Evolutionary conservation across 257 asterid species (phyloP).

Genomic region (Solanum lycopersicoides): DNA sequence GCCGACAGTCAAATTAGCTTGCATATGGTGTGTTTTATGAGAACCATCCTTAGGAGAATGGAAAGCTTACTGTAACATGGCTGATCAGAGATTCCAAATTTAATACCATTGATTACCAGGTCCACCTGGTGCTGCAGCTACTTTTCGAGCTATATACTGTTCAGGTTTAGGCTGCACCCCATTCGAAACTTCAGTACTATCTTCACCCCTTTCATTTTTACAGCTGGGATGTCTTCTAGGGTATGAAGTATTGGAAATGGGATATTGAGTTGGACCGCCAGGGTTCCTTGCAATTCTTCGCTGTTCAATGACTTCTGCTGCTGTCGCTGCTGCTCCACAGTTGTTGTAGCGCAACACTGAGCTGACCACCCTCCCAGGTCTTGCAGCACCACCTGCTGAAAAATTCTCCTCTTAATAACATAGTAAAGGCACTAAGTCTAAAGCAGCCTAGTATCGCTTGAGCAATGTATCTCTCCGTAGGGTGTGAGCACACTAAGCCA

Average conservation of each 20-base stretch:
- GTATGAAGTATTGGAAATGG: slow-evolving; percentile 40
- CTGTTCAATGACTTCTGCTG: slow-evolving; percentile 48
- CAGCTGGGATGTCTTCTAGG: slow-evolving; percentile 34
- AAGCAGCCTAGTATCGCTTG: not conserved
- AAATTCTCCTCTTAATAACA: slow-evolving; percentile 1
- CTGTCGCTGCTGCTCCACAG: slow-evolving; percentile 43
- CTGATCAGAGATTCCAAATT: not conserved
- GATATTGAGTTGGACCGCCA: slow-evolving; percentile 45
- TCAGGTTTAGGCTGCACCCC: slow-evolving; percentile 30
- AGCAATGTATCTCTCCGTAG: not conserved
- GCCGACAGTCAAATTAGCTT: not conserved
- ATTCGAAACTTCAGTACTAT: slow-evolving; percentile 18
- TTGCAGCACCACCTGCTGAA: slow-evolving; percentile 54
- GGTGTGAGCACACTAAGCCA: not conserved
- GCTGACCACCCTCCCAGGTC: slow-evolving; percentile 73
- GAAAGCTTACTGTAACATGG: not conserved
- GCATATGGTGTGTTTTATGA: not conserved
- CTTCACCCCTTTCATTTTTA: slow-evolving; percentile 35
- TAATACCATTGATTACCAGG: slow-evolving; percentile 35
- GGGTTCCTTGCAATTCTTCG: slow-evolving; percentile 51
- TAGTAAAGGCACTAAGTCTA: not conserved
- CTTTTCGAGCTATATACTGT: slow-evolving; percentile 37
- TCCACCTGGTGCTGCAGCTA: slow-evolving; percentile 39
- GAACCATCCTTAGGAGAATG: not conserved
- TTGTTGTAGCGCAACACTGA: slow-evolving; percentile 48